A percentile compares a stretch with the other conserved stretches of the same genome.
Evolutionary conservation across 2,329 filamentous ascomycete species (phyloP).

Genomic region (Teratosphaeria epicoccoides): DNA sequence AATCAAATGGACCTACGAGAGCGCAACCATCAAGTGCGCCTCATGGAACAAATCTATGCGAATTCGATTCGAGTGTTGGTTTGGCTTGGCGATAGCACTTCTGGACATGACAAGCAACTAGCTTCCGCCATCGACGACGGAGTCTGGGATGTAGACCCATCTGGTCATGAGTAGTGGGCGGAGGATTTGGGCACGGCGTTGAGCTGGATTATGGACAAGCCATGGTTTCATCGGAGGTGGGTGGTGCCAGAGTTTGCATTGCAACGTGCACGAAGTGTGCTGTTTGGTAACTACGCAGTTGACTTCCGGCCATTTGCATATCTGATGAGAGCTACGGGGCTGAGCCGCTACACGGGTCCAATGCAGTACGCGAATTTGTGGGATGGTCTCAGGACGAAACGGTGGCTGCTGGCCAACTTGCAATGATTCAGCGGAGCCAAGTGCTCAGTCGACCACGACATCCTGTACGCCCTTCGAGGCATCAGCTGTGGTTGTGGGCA

Average conservation of each 20-base stretch:
- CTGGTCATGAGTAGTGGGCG: not conserved
- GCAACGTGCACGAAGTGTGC: not conserved
- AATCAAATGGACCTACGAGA: constrained; percentile 3
- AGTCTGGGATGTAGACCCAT: not conserved
- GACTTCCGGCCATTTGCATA: not conserved
- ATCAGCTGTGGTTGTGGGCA: not conserved
- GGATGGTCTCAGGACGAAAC: not conserved
- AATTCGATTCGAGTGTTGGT: not conserved
- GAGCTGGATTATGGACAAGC: not conserved
- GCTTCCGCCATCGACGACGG: not conserved
- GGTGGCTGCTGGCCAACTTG: not conserved
- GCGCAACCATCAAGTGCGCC: not conserved
- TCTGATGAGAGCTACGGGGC: not conserved
- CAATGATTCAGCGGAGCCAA: not conserved
- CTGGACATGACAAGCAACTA: not conserved
- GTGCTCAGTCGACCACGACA: not conserved
- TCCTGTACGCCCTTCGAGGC: not conserved
- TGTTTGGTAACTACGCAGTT: not conserved
- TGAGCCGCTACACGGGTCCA: not conserved
- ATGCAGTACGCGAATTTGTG: not conserved
- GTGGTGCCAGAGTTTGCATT: not conserved
- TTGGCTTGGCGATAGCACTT: not conserved
- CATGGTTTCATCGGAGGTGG: not conserved
- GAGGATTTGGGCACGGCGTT: not conserved
- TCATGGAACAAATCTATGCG: constrained; percentile 3